Conservation (phyloP, 1,284 basidiomycete species). For the Cerrena zonata region DNA sequence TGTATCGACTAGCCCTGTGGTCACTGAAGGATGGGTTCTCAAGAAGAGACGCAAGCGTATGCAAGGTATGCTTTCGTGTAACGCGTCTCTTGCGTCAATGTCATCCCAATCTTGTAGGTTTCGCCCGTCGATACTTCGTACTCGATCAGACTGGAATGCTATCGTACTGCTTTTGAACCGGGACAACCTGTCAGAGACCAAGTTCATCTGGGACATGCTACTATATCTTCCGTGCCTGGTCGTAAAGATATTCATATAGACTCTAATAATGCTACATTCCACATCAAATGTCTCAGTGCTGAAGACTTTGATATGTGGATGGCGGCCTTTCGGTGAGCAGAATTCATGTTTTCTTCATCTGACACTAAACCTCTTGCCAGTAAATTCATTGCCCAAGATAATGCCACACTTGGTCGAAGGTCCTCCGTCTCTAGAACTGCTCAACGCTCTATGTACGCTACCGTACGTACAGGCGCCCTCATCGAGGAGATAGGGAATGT, state of each 20-base stretch:
- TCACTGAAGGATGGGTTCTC: constrained; percentile 70
- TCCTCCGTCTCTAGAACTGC: constrained; percentile 35
- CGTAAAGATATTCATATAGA: constrained; percentile 76
- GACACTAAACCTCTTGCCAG: constrained; percentile 26
- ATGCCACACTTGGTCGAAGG: constrained; percentile 37
- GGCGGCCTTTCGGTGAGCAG: constrained; percentile 55
- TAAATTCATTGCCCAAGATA: constrained; percentile 50
- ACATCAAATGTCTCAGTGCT: constrained; percentile 65
- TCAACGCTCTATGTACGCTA: constrained; percentile 21
- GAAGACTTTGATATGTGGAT: constrained; percentile 76
- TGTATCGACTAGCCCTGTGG: constrained; percentile 20
- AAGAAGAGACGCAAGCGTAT: constrained; percentile 80
- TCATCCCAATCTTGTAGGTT: constrained; percentile 42
- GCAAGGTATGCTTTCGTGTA: constrained; percentile 53
- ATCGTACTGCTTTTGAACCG: constrained; percentile 69
- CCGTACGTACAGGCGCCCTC: constrained; percentile 43
- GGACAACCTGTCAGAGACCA: constrained; percentile 67
- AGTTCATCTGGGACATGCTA: constrained; percentile 60
- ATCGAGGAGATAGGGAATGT: constrained; percentile 61
- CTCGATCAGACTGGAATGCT: constrained; percentile 63
- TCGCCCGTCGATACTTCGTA: constrained; percentile 75
- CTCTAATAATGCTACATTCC: constrained; percentile 69
- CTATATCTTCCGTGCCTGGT: constrained; percentile 64
- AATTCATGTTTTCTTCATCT: background rate
- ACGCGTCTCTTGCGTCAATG: constrained; percentile 6